Percentiles rank a stretch among this genome's conserved stretches.
Conservation (phyloP, 139 green algal species). For the Volvox reticuliferus region DNA sequence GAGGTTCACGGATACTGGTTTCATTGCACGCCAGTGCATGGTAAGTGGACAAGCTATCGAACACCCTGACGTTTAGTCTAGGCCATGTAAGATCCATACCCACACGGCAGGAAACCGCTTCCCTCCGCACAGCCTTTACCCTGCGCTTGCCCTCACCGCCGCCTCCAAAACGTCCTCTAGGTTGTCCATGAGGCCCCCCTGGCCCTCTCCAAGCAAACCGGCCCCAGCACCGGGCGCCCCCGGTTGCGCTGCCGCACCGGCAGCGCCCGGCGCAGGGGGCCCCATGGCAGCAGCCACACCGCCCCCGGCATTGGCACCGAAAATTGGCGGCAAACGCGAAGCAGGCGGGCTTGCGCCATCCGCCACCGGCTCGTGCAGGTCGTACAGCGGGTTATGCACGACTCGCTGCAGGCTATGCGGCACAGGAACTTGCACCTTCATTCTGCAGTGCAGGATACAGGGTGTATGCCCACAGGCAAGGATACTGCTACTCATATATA, state of each 20-base stretch:
- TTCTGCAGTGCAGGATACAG: background rate
- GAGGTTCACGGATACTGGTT: too few relatives aligned
- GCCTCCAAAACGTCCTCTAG: slow-evolving; percentile 32
- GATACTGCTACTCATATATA: too few relatives aligned
- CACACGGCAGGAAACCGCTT: too few relatives aligned
- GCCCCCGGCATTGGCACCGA: background rate
- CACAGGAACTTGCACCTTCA: slow-evolving; percentile 39
- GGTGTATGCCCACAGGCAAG: too few relatives aligned
- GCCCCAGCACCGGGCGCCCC: background rate
- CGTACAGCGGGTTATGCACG: slow-evolving; percentile 30
- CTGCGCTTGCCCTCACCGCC: background rate
- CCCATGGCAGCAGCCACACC: background rate
- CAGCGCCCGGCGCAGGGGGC: background rate
- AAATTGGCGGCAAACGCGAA: background rate
- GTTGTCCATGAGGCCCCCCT: background rate
- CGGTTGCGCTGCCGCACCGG: background rate
- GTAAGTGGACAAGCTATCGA: too few relatives aligned
- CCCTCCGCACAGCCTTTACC: too few relatives aligned
- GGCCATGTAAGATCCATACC: too few relatives aligned
- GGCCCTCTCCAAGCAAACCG: background rate
- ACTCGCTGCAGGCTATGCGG: slow-evolving; percentile 21
- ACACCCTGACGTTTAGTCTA: too few relatives aligned
- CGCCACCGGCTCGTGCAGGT: background rate
- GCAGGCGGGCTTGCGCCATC: too few relatives aligned
- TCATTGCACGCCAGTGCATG: too few relatives aligned